These are phyloP conservation scores for Leccinum griseonigrum DNA, from an alignment of 1,284 basidiomycete species.

Conservation along the genomic window DNA sequence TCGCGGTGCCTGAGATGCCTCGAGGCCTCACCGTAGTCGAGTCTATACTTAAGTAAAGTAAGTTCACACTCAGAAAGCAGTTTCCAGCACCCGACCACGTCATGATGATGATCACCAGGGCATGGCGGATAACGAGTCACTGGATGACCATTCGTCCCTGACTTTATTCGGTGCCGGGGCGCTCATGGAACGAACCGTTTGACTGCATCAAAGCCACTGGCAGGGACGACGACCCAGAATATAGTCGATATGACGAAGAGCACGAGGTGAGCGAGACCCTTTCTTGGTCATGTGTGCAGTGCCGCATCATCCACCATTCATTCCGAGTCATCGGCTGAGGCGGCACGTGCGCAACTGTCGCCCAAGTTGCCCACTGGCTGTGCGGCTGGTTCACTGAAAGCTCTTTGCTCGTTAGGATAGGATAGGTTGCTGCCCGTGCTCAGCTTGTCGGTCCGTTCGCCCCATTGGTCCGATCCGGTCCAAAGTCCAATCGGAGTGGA, in stretches of 20 bases:
- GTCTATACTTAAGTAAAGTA: neutral
- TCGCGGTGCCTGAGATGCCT: conserved; percentile 2
- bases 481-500: neutral
- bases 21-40: neutral
- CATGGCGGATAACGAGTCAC: neutral
- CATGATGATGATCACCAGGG: neutral
- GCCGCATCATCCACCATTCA: neutral
- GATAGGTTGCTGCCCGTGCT: neutral
- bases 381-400: neutral
- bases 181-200: neutral
- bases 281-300: conserved; percentile 3
- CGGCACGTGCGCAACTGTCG: neutral
- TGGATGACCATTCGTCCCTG: neutral
- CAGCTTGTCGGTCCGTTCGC: neutral
- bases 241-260: neutral
- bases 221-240: neutral
- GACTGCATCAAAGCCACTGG: neutral
- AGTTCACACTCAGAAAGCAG: neutral
- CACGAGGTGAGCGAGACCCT: conserved; percentile 5
- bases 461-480: neutral
- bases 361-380: neutral
- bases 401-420: neutral
- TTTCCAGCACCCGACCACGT: neutral
- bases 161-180: conserved; percentile 13
- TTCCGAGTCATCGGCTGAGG: neutral